These are phyloP conservation scores for Lecanoromycetidae sp. DNA, from an alignment of 2,329 filamentous ascomycete species.

Conservation along the genomic window DNA sequence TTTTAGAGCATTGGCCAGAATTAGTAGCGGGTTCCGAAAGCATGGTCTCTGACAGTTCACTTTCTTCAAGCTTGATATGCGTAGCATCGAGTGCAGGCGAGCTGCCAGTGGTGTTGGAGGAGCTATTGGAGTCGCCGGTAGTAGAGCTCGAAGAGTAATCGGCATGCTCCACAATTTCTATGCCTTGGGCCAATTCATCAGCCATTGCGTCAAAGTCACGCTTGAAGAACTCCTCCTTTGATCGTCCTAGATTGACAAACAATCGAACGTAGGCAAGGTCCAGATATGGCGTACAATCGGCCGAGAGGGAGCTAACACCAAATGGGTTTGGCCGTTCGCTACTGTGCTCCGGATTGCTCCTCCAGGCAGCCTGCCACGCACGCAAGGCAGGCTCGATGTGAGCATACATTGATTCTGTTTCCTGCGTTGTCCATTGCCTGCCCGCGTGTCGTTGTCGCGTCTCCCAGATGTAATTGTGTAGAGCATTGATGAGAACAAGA, in stretches of 20 bases:
- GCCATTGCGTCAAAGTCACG: slow-evolving; percentile 87
- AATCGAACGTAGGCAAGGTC: slow-evolving; percentile 86
- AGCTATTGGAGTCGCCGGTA: slow-evolving; percentile 23
- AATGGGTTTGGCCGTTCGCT: slow-evolving; percentile 75
- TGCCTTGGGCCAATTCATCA: slow-evolving; percentile 67
- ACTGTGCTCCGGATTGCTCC: slow-evolving; percentile 71
- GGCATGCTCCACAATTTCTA: slow-evolving; percentile 61
- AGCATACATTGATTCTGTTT: slow-evolving; percentile 90
- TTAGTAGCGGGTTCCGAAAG: background rate
- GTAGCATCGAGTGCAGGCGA: slow-evolving; percentile 19
- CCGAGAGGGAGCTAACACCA: slow-evolving; percentile 68
- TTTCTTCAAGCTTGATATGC: slow-evolving; percentile 23
- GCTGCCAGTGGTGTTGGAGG: background rate
- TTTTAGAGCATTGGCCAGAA: slow-evolving; percentile 47
- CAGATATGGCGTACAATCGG: slow-evolving; percentile 79
- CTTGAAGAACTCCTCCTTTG: slow-evolving; percentile 90
- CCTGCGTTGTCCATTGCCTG: slow-evolving; percentile 77
- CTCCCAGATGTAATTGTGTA: slow-evolving; percentile 98
- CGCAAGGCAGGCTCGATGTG: slow-evolving; percentile 89
- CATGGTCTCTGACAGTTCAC: slow-evolving; percentile 19
- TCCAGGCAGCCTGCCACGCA: slow-evolving; percentile 91
- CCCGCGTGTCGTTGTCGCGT: slow-evolving; percentile 81
- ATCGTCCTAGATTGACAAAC: slow-evolving; percentile 83
- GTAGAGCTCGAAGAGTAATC: slow-evolving; percentile 46
- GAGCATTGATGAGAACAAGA: slow-evolving; percentile 78